These are phyloP conservation scores for Xerocomus potaroensis DNA, from an alignment of 768 basidiomycete genomes.

Conservation along the genomic window DNA sequence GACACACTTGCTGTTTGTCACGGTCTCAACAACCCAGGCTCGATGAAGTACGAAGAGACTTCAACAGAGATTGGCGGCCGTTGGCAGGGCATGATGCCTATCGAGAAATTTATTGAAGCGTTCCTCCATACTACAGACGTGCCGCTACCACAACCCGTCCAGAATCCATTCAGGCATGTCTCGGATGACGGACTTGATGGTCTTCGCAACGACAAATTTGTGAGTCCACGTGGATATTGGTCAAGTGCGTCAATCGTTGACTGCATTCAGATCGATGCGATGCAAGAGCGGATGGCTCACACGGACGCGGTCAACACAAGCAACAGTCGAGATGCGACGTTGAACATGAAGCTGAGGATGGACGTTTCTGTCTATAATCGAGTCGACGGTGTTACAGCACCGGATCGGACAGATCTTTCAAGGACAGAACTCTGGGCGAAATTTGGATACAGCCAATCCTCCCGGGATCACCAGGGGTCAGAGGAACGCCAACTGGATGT, in stretches of 20 bases:
- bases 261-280: background rate
- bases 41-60: too few species aligned
- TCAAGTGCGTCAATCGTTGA: too few species aligned
- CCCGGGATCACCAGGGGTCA: background rate
- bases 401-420: background rate
- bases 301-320: slow-evolving; percentile 1
- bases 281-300: background rate
- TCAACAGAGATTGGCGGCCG: too few species aligned
- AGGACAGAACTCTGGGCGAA: background rate
- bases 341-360: background rate
- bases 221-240: background rate
- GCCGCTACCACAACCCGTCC: too few species aligned
- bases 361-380: background rate
- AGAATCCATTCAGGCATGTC: background rate
- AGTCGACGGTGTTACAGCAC: background rate
- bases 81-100: too few species aligned
- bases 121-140: too few species aligned
- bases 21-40: too few species aligned
- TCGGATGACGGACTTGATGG: background rate
- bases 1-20: too few species aligned
- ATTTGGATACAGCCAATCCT: background rate
- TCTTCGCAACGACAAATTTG: background rate
- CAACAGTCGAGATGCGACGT: background rate
- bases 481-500: background rate
- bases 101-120: too few species aligned